Evolutionary conservation across 2,329 filamentous ascomycete genomes (phyloP).

Genomic region (Fusarium buharicum): DNA sequence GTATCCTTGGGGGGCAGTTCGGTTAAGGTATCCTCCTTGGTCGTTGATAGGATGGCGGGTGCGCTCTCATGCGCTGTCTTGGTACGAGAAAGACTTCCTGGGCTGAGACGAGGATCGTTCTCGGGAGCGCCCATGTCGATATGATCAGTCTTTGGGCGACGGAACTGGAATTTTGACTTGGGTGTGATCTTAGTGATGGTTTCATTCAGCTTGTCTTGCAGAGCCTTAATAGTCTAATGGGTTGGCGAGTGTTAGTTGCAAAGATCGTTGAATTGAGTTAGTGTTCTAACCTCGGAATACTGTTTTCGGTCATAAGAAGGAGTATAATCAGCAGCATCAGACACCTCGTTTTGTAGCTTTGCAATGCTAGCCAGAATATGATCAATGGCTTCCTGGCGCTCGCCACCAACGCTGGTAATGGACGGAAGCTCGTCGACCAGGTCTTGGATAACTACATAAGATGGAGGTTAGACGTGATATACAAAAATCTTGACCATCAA

Average conservation of each 20-base stretch:
- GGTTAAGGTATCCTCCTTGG: slow-evolving; percentile 28
- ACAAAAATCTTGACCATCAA: neutral
- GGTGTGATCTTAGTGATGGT: slow-evolving; percentile 75
- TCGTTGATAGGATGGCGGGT: slow-evolving; percentile 3
- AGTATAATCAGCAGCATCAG: slow-evolving; percentile 82
- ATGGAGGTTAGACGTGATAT: slow-evolving; percentile 10
- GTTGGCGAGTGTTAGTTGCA: slow-evolving; percentile 3
- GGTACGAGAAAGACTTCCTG: slow-evolving; percentile 49
- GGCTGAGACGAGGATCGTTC: slow-evolving; percentile 57
- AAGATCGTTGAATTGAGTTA: neutral
- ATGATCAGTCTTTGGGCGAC: slow-evolving; percentile 48
- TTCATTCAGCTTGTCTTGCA: slow-evolving; percentile 81
- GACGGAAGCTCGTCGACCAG: slow-evolving; percentile 76
- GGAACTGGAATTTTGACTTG: slow-evolving; percentile 87
- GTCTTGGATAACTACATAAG: slow-evolving; percentile 74
- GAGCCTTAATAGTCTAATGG: slow-evolving; percentile 77
- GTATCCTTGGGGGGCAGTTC: slow-evolving; percentile 48
- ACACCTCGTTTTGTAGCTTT: slow-evolving; percentile 82
- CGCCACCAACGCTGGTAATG: slow-evolving; percentile 71
- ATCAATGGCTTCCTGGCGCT: slow-evolving; percentile 83
- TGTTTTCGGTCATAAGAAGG: slow-evolving; percentile 90
- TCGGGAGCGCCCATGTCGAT: slow-evolving; percentile 57
- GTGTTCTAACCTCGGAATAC: slow-evolving; percentile 74
- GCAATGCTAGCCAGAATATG: slow-evolving; percentile 83
- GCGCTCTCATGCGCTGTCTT: slow-evolving; percentile 33